These are phyloP conservation scores for Monsonia emarginata DNA, from an alignment of 441 rosid species.

Conservation along the genomic window DNA sequence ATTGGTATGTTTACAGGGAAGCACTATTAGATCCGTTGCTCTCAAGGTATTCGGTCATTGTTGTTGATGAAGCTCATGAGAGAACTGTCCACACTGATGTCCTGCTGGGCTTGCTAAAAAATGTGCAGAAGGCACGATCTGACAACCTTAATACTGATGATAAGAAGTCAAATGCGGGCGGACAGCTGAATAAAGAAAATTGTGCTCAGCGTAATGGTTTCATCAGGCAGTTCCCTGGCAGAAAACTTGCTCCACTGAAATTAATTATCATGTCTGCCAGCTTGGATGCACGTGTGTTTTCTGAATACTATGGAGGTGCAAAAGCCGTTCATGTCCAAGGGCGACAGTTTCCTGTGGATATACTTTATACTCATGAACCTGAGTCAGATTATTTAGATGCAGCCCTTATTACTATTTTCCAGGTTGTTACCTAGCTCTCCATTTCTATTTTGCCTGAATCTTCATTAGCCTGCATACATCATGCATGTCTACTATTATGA, in stretches of 20 bases:
- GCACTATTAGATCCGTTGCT: constrained; percentile 74
- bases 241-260: constrained; percentile 54
- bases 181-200: constrained; percentile 25
- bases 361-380: constrained; percentile 57
- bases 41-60: constrained; percentile 66
- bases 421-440: constrained; percentile 39
- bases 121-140: constrained; percentile 47
- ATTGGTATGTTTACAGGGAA: constrained; percentile 42
- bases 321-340: constrained; percentile 77
- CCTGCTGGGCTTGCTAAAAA: constrained; percentile 71
- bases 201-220: constrained; percentile 22
- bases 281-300: constrained; percentile 79
- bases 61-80: constrained; percentile 93
- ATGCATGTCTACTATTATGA: not conserved
- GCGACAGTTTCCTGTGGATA: constrained; percentile 73
- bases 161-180: constrained; percentile 23
- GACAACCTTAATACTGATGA: constrained; percentile 18
- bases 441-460: not conserved
- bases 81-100: constrained; percentile 92
- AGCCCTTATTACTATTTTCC: constrained; percentile 60
- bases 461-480: not conserved
- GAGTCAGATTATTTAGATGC: constrained; percentile 74
- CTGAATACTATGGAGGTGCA: constrained; percentile 69
- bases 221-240: constrained; percentile 38
- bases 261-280: constrained; percentile 91